phyloP scores from a whole-genome alignment of 306 rosid species.

The Prunus salicina region DNA sequence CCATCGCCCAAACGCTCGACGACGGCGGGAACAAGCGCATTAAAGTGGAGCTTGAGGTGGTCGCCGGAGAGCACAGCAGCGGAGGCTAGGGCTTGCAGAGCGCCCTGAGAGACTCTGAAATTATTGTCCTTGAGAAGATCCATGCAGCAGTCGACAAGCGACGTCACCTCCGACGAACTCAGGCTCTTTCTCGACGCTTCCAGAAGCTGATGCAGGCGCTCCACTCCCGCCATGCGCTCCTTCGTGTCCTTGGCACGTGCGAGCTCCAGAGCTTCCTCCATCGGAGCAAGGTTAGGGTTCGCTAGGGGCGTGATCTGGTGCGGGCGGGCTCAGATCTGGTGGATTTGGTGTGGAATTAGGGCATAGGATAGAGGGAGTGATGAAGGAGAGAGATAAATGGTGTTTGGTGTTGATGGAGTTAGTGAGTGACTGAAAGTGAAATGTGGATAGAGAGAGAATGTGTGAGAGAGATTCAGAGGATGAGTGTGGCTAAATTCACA shows the following conservation, averaged over 20 bases:
- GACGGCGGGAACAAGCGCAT: slow-evolving; percentile 91
- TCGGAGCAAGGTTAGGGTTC: slow-evolving; percentile 14
- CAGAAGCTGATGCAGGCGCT: slow-evolving; percentile 81
- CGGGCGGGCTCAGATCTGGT: slow-evolving; percentile 46
- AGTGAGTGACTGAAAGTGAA: slow-evolving; percentile 1
- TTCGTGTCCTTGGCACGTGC: slow-evolving; percentile 97
- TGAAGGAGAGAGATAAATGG: background rate
- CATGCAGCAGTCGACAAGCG: slow-evolving; percentile 83
- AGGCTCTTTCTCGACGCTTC: slow-evolving; percentile 89
- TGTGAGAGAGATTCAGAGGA: background rate
- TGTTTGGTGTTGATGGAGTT: background rate
- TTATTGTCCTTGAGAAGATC: slow-evolving; percentile 97
- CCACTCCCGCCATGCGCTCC: slow-evolving; percentile 99
- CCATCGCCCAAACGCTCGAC: slow-evolving; percentile 97
- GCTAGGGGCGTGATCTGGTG: slow-evolving; percentile 37
- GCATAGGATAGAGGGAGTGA: slow-evolving; percentile 3
- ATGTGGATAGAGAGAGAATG: slow-evolving; percentile 5
- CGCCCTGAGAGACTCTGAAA: slow-evolving; percentile 93
- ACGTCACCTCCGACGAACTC: slow-evolving; percentile 67
- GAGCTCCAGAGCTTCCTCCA: slow-evolving; percentile 98
- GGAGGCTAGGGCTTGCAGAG: slow-evolving; percentile 91
- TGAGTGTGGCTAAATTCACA: slow-evolving; percentile 6
- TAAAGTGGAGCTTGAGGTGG: slow-evolving; percentile 88
- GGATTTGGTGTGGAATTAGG: slow-evolving; percentile 11
- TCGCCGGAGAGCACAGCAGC: slow-evolving; percentile 97